Percentiles rank a stretch among this genome's conserved stretches.
Evolutionary conservation across 1,284 basidiomycete species (phyloP).

Genomic region (Cronartium quercuum): DNA sequence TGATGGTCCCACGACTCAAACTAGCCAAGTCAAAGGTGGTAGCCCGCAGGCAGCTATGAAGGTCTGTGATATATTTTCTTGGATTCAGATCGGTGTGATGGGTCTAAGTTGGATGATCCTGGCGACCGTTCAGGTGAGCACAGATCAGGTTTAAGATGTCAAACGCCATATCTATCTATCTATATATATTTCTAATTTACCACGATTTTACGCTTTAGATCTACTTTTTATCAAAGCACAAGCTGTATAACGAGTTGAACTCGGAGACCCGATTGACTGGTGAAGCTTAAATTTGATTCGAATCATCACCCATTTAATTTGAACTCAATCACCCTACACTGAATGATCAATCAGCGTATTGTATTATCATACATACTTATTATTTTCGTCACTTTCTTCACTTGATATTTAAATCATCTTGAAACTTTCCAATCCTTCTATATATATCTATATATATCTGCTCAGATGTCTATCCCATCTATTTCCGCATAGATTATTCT

Average conservation of each 20-base stretch:
- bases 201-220: slow-evolving; percentile 5
- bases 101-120: slow-evolving; percentile 10
- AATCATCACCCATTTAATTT: too few species aligned
- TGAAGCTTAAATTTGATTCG: too few species aligned
- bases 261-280: too few species aligned
- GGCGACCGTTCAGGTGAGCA: slow-evolving; percentile 13
- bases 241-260: slow-evolving; percentile 31
- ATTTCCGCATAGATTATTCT: too few species aligned
- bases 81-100: slow-evolving; percentile 34
- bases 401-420: too few species aligned
- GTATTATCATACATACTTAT: too few species aligned
- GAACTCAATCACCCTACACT: too few species aligned
- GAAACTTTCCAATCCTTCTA: too few species aligned
- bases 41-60: slow-evolving; percentile 31
- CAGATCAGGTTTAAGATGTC: neutral
- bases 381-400: too few species aligned
- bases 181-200: neutral
- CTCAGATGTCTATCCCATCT: too few species aligned
- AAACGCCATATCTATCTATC: neutral
- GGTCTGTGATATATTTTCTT: slow-evolving; percentile 31
- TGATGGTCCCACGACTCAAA: neutral
- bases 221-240: slow-evolving; percentile 23
- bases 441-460: too few species aligned
- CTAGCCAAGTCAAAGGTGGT: neutral
- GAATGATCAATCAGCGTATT: too few species aligned